Conservation (phyloP, 768 basidiomycete species). For the Tulasnella sp. region DNA sequence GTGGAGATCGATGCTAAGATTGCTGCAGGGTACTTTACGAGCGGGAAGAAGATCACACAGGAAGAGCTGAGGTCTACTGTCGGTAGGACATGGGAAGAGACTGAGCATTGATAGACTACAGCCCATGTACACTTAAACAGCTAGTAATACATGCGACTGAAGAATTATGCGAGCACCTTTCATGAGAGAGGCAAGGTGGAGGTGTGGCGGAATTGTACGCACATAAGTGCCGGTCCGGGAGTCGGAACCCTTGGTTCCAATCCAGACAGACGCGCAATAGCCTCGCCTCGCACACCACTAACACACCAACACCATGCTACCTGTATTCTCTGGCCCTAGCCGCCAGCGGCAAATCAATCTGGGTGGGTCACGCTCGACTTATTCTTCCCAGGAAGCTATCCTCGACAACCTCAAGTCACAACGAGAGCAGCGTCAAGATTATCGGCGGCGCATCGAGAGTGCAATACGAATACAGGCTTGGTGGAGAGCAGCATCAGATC, state of each 20-base stretch:
- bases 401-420: constrained; percentile 51
- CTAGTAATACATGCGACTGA: no score
- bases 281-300: neutral
- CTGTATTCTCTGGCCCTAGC: constrained; percentile 17
- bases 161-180: no score
- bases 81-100: constrained; percentile 83
- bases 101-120: constrained; percentile 45
- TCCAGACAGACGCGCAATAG: neutral
- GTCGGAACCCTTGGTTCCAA: no score
- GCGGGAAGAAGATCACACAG: constrained; percentile 61
- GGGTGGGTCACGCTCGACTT: constrained; percentile 46
- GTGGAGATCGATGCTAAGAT: constrained; percentile 98
- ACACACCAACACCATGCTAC: neutral
- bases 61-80: constrained; percentile 78
- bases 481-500: constrained; percentile 48
- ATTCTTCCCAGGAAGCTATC: constrained; percentile 42
- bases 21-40: constrained; percentile 85
- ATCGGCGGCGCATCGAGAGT: constrained; percentile 44
- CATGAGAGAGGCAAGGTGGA: no score
- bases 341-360: constrained; percentile 45
- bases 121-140: neutral
- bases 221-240: no score
- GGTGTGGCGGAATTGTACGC: no score
- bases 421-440: constrained; percentile 45
- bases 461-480: constrained; percentile 55